Evolutionary conservation across 2,329 filamentous ascomycete genomes (phyloP).

Genomic region (Exophiala sp.): DNA sequence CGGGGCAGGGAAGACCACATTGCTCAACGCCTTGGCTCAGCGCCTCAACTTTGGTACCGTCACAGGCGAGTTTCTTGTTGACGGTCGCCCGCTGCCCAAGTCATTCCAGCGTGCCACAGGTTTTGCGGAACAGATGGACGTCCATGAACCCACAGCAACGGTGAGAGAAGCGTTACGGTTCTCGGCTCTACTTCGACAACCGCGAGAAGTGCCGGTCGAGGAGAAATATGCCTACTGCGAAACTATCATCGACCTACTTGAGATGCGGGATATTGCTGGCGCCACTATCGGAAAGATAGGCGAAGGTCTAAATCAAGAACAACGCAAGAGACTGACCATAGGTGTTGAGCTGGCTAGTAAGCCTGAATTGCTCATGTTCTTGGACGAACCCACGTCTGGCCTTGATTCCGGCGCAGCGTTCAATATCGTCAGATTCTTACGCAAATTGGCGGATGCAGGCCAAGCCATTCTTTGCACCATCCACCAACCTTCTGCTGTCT

Average conservation of each 20-base stretch:
- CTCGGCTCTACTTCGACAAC: conserved; percentile 59
- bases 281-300: conserved; percentile 57
- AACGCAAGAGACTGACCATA: conserved; percentile 60
- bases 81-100: conserved; percentile 41
- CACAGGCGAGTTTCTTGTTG: conserved; percentile 41
- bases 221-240: conserved; percentile 66
- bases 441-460: conserved; percentile 62
- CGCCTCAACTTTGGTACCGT: conserved; percentile 41
- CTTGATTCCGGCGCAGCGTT: conserved; percentile 64
- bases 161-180: conserved; percentile 62
- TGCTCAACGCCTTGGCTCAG: conserved; percentile 44
- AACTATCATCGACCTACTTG: conserved; percentile 61
- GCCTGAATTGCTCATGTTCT: conserved; percentile 55
- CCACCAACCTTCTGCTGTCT: conserved; percentile 77
- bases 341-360: conserved; percentile 58
- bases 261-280: conserved; percentile 62
- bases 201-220: conserved; percentile 48
- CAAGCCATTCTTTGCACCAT: conserved; percentile 89
- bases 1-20: conserved; percentile 44
- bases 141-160: conserved; percentile 61
- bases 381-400: conserved; percentile 60
- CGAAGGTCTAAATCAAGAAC: conserved; percentile 58
- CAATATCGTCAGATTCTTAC: conserved; percentile 56
- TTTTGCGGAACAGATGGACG: conserved; percentile 59
- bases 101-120: conserved; percentile 51